Percentiles rank a stretch among this genome's conserved stretches.
phyloP scores from a whole-genome alignment of 2,329 filamentous ascomycete genomes.

The Ophiostoma pallidulum region DNA sequence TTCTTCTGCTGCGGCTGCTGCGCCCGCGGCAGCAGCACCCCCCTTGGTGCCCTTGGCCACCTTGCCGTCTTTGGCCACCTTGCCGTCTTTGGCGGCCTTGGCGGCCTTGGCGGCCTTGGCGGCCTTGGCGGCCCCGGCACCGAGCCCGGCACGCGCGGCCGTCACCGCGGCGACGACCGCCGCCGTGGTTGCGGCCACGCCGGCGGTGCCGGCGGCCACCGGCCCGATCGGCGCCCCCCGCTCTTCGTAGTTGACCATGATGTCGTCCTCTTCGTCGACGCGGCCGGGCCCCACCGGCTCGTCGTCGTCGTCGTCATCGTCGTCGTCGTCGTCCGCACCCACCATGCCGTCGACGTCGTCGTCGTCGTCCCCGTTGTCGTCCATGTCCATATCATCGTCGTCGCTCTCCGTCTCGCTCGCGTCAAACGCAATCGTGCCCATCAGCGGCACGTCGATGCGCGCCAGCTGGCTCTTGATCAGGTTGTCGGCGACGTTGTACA shows the following conservation, averaged over 20 bases:
- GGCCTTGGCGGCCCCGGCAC: not conserved
- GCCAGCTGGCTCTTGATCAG: slow-evolving; percentile 39
- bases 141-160: not conserved
- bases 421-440: slow-evolving; percentile 36
- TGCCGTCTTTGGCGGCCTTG: slow-evolving; percentile 13
- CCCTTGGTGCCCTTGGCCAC: not conserved
- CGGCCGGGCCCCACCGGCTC: slow-evolving; percentile 18
- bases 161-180: not conserved
- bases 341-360: slow-evolving; percentile 21
- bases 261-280: slow-evolving; percentile 21
- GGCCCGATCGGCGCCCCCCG: slow-evolving; percentile 20
- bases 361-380: slow-evolving; percentile 21
- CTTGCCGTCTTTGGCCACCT: slow-evolving; percentile 14
- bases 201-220: slow-evolving; percentile 14
- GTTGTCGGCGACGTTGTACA: slow-evolving; percentile 36
- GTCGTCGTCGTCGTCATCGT: slow-evolving; percentile 19
- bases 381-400: slow-evolving; percentile 24
- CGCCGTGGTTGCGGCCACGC: too few relatives aligned
- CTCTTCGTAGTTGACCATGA: slow-evolving; percentile 21
- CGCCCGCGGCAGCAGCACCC: slow-evolving; percentile 17
- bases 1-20: not conserved
- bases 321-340: slow-evolving; percentile 18
- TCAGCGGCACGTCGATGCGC: slow-evolving; percentile 35
- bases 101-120: not conserved
- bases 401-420: slow-evolving; percentile 32